Conservation (phyloP, 306 rosid genomes). For the Sechiopsis laciniata region DNA sequence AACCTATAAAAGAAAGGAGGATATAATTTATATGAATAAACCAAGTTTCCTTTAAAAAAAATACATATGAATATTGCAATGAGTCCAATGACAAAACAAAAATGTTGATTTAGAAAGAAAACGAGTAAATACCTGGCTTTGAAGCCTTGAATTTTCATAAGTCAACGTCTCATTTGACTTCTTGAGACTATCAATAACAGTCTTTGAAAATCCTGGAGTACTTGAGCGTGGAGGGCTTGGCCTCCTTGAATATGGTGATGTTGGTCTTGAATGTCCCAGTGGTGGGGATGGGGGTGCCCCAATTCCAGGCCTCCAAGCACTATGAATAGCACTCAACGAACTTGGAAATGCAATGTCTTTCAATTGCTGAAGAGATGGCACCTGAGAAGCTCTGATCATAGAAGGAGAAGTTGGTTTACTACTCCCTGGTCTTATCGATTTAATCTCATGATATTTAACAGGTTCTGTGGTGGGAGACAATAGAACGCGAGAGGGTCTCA, state of each 20-base stretch:
- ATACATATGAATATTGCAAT: slow-evolving; percentile 4
- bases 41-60: slow-evolving; percentile 17
- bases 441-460: slow-evolving; percentile 49
- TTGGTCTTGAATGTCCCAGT: slow-evolving; percentile 39
- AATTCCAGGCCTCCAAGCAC: slow-evolving; percentile 38
- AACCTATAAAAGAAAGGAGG: slow-evolving; percentile 42
- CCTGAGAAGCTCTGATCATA: slow-evolving; percentile 52
- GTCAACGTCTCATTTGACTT: slow-evolving; percentile 56
- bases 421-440: slow-evolving; percentile 36
- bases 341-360: slow-evolving; percentile 75
- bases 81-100: background rate
- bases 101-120: slow-evolving; percentile 18
- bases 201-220: slow-evolving; percentile 69
- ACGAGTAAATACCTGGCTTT: slow-evolving; percentile 48
- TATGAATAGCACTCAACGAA: slow-evolving; percentile 51
- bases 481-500: slow-evolving; percentile 52
- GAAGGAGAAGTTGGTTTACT: slow-evolving; percentile 40
- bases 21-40: slow-evolving; percentile 5
- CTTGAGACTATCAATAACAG: slow-evolving; percentile 71
- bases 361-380: slow-evolving; percentile 47
- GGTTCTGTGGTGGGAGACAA: slow-evolving; percentile 60
- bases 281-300: slow-evolving; percentile 34
- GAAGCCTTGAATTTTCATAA: slow-evolving; percentile 63
- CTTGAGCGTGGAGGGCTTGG: slow-evolving; percentile 75
- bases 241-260: slow-evolving; percentile 58